Base-by-base conservation (phyloP, 2,329 filamentous ascomycete species). In the Camptophora hylomeconis region DNA sequence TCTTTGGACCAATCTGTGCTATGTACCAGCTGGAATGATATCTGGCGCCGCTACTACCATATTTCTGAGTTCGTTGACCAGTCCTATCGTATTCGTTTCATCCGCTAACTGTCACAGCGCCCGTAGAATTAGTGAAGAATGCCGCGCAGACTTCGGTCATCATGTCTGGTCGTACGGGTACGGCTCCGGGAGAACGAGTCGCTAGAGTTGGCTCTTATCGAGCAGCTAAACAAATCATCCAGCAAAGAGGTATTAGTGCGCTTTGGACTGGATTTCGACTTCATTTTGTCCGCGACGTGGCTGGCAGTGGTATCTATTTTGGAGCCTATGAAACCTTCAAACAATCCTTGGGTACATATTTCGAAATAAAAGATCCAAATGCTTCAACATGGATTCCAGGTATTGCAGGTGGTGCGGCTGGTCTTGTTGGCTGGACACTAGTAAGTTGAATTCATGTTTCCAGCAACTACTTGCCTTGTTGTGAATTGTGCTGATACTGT, bases 61-160 rank as follows among this genome's bases (percentile, higher is more conserved):
- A 19, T 44, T 61, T 35, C 54, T 60, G 22, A 62, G 58, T 61
- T 49, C 39, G 57, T 39, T 14, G 21, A 25, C 8, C n/a, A 10
- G 15, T 15, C 20, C 23, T 24, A 11, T 10, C n/a, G 4, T 9
- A 22, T 19, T 7, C 12, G 20, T 8, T 20, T 10, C 10, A 24
- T 17, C 16, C 17, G 11, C 32, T 37, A 24, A 30, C 24, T 17
- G 7, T 16, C 15, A 3, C 28, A 60, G 58, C 58, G 34, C 59
- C 59, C 1, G 59, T 63, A 29, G 59, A 63, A 45, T 43, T 61
- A 18, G 54, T 59, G 27, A 63, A 63, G 41, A 63, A 63, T 32
- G 59, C 61, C 4, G 57, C 61, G 10, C 59, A 63, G 39, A 60
- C 59, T 6, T 62, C 59, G 1, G 58, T 63, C 18, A 42, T 63